Evolutionary conservation across 768 basidiomycete genomes (phyloP), one percentile per base, ranked within the genome.

Genomic region (Cystofilobasidium bisporidii): DNA sequence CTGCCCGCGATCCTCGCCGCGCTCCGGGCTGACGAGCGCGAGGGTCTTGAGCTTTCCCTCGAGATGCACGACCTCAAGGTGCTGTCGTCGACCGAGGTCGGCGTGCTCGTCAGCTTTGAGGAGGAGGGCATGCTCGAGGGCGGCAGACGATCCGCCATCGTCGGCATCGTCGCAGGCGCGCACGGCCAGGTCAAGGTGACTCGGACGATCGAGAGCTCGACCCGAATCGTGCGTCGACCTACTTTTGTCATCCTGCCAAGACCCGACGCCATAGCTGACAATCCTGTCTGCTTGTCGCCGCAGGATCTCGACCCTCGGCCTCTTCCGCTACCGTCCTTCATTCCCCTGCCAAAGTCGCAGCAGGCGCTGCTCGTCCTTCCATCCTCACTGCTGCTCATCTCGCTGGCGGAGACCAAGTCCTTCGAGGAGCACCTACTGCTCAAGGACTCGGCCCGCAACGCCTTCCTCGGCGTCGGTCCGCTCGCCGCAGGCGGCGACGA

Each of bases 381-480:
- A 17, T 74, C 75, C 32, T 73, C 72, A 3, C 69, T 80, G 33
- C 71, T 79, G 24, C 63, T 77, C 48, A 67, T 75, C 24, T 77
- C 77, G 1, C 63, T 78, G 57, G 56, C 36, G 3, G 3, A 57
- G 11, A 18, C 67, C 74, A 74, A 71, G 15, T 40, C 72, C 0
- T 77, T 78, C 71, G 77, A 79, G 57, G 78, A 80, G 53, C 71
- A 72, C 38, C 75, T 79, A 57, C 69, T 75, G 1, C 74, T 80
- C 15, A 74, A 74, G 53, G 74, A 78, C 50, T 47, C 72, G n/a
- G 67, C 69, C n/a, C 69, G 73, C 57, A 76, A 78, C 63, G 76
- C 76, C 9, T 75, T 79, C 72, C 62, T 80, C 60, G 79, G 78
- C 32, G 63, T 71, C 8, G 73, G 73, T 3, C 20, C 58, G 11